Base-by-base conservation (phyloP, 2,329 filamentous ascomycete genomes). In the Pseudogymnoascus sp. region DNA sequence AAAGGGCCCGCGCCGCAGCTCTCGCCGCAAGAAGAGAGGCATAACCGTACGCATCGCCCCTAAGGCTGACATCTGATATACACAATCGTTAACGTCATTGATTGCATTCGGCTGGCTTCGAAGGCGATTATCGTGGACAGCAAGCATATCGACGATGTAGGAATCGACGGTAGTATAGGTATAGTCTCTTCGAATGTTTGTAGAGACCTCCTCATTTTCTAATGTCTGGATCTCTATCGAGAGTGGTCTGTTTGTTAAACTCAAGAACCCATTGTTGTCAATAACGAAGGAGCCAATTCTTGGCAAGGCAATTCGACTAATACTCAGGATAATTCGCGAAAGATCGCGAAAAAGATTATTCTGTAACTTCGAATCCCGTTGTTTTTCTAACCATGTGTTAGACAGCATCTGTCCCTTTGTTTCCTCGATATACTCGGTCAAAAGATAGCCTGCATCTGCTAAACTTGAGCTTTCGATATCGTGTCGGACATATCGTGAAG, bases 171-270 rank as follows among this genome's bases (percentile, higher is more conserved):
- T 37, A 65, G 67, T 5, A 65, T 74, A 76, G 5, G 72, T 76
- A 11, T 67, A 58, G 33, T 60, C 57, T 14, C 71, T 67, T 14
- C 63, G 63, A 8, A 77, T 75, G 33, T 69, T 68, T 6, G 68
- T 71, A 30, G 69, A 65, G 59, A 75, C 69, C 0, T 66, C 66
- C 38, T 70, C 68, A 58, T 74, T 76, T 63, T 76, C 73, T 11
- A 74, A n/a, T 63, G 67, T 54, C 37, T 72, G 67, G 9, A 75
- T 63, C 12, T 66, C 66, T 62, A 71, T 66, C 18, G 67, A 70
- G 18, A 76, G 66, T 28, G 75, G 75, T 2, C 73, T 73, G 65
- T 77, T 77, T 14, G 63, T 63, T 5, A 76, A 66, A 11, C 35
- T 47, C 22, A 76, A 41, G 9, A 66, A 41, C 6, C 71, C 69